Conservation (phyloP, 106 monocot genomes). For the Apostasia ramifera region DNA sequence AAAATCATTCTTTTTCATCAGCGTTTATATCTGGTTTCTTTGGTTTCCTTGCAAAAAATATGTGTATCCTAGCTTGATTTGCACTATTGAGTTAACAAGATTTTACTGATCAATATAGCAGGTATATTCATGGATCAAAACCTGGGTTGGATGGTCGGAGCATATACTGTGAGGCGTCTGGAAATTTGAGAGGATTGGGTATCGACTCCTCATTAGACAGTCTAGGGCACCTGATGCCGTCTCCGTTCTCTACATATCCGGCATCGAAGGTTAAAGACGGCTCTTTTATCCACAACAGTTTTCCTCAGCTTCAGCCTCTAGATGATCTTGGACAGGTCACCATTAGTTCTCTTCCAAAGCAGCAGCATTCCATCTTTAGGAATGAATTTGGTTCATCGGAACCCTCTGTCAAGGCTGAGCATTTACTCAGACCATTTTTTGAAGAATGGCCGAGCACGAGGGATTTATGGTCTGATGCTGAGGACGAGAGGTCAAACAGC, state of each 20-base stretch:
- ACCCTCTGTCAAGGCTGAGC: conserved; percentile 25
- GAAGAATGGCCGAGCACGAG: conserved; percentile 72
- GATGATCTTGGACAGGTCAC: conserved; percentile 32
- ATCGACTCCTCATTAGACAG: conserved; percentile 47
- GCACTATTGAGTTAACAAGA: neutral
- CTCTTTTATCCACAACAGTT: conserved; percentile 23
- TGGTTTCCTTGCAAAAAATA: too few species aligned
- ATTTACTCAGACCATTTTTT: conserved; percentile 62
- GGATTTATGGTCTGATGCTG: conserved; percentile 55
- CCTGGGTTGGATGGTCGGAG: conserved; percentile 33
- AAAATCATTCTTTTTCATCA: too few species aligned
- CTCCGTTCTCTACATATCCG: conserved; percentile 16
- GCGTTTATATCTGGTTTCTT: too few species aligned
- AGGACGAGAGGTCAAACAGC: conserved; percentile 45
- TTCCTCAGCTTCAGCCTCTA: conserved; percentile 29
- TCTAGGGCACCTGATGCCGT: conserved; percentile 47
- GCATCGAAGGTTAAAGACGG: conserved; percentile 19
- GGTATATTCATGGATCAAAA: conserved; percentile 44
- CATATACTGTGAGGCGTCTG: conserved; percentile 48
- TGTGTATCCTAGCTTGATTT: neutral
- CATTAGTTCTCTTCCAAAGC: conserved; percentile 36
- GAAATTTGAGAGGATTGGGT: conserved; percentile 29
- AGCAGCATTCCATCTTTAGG: conserved; percentile 39
- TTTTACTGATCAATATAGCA: conserved; percentile 1
- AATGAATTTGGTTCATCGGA: conserved; percentile 27